Evolutionary conservation across 106 monocot genomes (phyloP).

Genomic region (Dactylorhiza incarnata): DNA sequence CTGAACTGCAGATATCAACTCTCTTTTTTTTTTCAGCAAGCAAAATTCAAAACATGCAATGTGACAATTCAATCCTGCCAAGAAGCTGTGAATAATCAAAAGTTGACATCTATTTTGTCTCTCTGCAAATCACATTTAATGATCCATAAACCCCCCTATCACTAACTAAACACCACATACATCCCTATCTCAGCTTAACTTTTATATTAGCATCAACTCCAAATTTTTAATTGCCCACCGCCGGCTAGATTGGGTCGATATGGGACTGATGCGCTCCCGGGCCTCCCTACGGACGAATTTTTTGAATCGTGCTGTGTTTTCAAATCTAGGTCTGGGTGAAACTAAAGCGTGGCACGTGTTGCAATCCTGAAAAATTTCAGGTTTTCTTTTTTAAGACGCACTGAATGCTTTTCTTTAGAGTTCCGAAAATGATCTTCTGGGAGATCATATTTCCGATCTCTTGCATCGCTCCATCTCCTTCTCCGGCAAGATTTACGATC

Average conservation of each 20-base stretch:
- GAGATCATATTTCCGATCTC: too few species aligned
- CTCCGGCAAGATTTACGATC: too few species aligned
- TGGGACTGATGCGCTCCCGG: neutral
- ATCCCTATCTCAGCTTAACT: neutral
- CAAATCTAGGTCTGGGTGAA: too few species aligned
- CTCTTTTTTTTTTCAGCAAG: too few species aligned
- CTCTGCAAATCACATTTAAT: neutral
- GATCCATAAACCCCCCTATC: neutral
- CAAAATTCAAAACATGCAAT: neutral
- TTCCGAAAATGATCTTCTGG: too few species aligned
- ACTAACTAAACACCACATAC: neutral
- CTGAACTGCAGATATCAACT: too few species aligned
- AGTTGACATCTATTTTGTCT: neutral
- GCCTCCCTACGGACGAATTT: too few species aligned
- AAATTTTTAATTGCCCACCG: neutral
- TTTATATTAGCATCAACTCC: neutral
- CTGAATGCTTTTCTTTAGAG: too few species aligned
- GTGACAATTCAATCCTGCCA: neutral
- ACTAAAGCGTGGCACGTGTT: too few species aligned
- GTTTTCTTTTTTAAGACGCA: neutral
- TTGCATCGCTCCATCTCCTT: too few species aligned
- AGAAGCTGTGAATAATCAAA: neutral
- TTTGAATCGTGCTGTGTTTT: too few species aligned
- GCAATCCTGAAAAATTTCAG: neutral
- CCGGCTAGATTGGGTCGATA: neutral